A percentile compares a stretch with the other conserved stretches of the same genome.
Conservation (phyloP, 106 monocot species). For the Ottelia alismoides region DNA sequence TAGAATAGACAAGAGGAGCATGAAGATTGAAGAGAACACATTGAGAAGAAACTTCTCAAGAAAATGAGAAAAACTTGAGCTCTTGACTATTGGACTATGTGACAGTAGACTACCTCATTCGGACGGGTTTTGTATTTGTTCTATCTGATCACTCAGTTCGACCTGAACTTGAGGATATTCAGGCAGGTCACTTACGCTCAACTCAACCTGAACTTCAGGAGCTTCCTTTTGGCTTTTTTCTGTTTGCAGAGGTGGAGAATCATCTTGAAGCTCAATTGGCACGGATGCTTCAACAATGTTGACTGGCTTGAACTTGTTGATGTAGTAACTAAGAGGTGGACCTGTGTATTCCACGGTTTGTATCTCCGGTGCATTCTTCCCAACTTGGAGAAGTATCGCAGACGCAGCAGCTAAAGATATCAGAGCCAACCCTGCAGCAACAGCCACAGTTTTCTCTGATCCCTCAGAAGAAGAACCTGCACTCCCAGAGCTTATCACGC, state of each 20-base stretch:
- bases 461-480: conserved; percentile 81
- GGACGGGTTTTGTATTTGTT: too few relatives aligned
- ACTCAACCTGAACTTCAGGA: conserved; percentile 1
- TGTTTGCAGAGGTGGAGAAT: conserved; percentile 14
- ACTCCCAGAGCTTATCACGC: conserved; percentile 70
- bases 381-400: conserved; percentile 60
- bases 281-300: conserved; percentile 22
- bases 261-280: conserved; percentile 16
- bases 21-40: too few relatives aligned
- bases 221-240: neutral
- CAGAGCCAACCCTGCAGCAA: conserved; percentile 52
- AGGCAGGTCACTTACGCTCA: neutral
- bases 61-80: too few relatives aligned
- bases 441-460: conserved; percentile 48
- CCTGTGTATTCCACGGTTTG: conserved; percentile 41
- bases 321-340: conserved; percentile 87
- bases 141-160: neutral
- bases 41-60: too few relatives aligned
- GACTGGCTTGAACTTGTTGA: conserved; percentile 78
- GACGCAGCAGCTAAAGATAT: conserved; percentile 68
- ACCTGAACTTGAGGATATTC: conserved; percentile 1
- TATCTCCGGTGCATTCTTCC: conserved; percentile 39
- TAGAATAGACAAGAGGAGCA: too few relatives aligned
- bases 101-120: too few relatives aligned
- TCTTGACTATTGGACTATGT: too few relatives aligned